Evolutionary conservation across 768 basidiomycete genomes (phyloP), one percentile per base, ranked within the genome.

Genomic region (Hemileccinum impolitum): DNA sequence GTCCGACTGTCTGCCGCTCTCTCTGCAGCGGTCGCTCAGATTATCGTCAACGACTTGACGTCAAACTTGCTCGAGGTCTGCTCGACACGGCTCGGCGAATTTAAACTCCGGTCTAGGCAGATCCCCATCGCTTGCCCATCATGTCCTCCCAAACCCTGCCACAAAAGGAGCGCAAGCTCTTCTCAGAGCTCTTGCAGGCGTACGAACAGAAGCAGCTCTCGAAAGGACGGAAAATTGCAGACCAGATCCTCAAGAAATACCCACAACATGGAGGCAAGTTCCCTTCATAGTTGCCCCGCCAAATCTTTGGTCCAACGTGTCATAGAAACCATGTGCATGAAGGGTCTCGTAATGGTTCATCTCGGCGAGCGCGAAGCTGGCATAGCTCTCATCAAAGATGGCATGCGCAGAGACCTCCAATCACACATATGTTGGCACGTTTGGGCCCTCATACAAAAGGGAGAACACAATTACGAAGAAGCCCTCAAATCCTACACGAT

Each of bases 391-490:
- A 86, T 92, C 56, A 87, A 87, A 73, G 85, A 89, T 58, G 93
- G 93, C 50, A 78, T 91, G 56, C 78, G 82, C 37, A 75, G 84
- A 40, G 90, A 94, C 69, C 70, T 90, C 47, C 85, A 80, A 28
- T 94, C 91, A 17, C 94, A 97, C 62, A 97, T 99, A 63, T 87
- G 86, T 64, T 98, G 96, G 94, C 96, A 99, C 69, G 95, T 98
- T 55, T 89, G 92, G 65, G 96, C 93, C 23, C 85, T 99, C 60
- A 83, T 96, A 18, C 89, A 94, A 66, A 92, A 95, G 67, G 87
- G 86, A 9, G 90, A 96, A 66, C 94, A 89, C 69, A 92, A 95
- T 63, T 97, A 92, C 60, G 90, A 91, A 56, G 93, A 94, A 61
- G 94, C 96, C 1, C 76, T 92, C 60, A 90, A 93, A 61, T 94